A percentile compares a stretch with the other conserved stretches of the same genome.
Conservation (phyloP, 2,329 filamentous ascomycete species). For the Diaporthe nobilis region DNA sequence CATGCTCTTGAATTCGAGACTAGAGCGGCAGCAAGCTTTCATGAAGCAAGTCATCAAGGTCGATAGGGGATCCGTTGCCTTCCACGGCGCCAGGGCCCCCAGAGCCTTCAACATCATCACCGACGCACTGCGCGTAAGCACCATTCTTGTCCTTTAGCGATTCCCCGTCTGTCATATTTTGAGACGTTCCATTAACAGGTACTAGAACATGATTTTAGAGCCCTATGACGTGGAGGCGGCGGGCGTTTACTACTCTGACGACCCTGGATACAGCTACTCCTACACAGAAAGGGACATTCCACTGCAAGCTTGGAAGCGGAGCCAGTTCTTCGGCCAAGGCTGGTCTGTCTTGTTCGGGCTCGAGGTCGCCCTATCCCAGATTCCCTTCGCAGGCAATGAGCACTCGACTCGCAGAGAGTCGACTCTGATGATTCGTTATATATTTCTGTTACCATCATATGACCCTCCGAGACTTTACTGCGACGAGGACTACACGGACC, state of each 20-base stretch:
- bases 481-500: rapidly evolving
- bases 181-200: no score
- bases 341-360: constrained; percentile 20
- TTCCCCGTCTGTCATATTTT: no score
- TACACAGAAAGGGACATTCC: neutral
- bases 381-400: neutral
- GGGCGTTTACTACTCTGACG: constrained; percentile 6
- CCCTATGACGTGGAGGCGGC: neutral
- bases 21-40: neutral
- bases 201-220: constrained; percentile 1
- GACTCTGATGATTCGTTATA: neutral
- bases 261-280: neutral
- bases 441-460: neutral
- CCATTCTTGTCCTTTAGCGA: no score
- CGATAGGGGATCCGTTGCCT: neutral
- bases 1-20: constrained; percentile 10
- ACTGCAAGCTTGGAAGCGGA: neutral
- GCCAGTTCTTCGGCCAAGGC: neutral
- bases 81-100: neutral
- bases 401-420: neutral
- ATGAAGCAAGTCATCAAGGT: neutral
- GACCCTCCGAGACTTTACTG: no score
- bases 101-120: constrained; percentile 27
- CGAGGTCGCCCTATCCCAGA: constrained; percentile 1
- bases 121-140: neutral